phyloP scores from a whole-genome alignment of 306 rosid species.

The Fagus sylvatica region DNA sequence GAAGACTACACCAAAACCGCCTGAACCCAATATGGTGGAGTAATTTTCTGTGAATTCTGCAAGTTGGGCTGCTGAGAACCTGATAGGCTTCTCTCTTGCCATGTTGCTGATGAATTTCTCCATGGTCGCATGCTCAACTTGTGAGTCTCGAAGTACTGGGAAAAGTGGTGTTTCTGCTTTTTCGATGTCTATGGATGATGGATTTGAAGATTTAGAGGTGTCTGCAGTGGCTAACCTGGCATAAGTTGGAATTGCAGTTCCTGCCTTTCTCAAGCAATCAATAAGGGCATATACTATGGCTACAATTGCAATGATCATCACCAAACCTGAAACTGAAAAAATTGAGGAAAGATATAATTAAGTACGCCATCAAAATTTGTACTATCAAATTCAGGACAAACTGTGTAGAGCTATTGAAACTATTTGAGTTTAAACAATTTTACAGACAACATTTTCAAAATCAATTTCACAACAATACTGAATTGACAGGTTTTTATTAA shows the following conservation, averaged over 20 bases:
- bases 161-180: neutral
- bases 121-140: conserved; percentile 45
- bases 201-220: conserved; percentile 11
- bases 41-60: conserved; percentile 30
- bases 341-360: neutral
- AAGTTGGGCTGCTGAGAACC: conserved; percentile 39
- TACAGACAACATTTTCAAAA: too few species aligned
- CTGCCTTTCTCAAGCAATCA: conserved; percentile 55
- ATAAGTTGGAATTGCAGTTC: conserved; percentile 43
- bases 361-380: neutral
- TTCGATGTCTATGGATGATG: conserved; percentile 22
- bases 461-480: too few species aligned
- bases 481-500: too few species aligned
- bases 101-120: conserved; percentile 47
- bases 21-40: conserved; percentile 43
- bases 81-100: conserved; percentile 42
- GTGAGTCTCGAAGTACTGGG: conserved; percentile 27
- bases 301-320: conserved; percentile 25
- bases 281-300: conserved; percentile 51
- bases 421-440: too few species aligned
- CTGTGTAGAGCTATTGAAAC: neutral
- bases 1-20: conserved; percentile 44
- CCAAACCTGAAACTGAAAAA: conserved; percentile 40
- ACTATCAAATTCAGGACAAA: neutral
- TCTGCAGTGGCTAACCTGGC: conserved; percentile 31